Conservation (phyloP, 2,329 filamentous ascomycete species). For the Trichoderma guizhouense region DNA sequence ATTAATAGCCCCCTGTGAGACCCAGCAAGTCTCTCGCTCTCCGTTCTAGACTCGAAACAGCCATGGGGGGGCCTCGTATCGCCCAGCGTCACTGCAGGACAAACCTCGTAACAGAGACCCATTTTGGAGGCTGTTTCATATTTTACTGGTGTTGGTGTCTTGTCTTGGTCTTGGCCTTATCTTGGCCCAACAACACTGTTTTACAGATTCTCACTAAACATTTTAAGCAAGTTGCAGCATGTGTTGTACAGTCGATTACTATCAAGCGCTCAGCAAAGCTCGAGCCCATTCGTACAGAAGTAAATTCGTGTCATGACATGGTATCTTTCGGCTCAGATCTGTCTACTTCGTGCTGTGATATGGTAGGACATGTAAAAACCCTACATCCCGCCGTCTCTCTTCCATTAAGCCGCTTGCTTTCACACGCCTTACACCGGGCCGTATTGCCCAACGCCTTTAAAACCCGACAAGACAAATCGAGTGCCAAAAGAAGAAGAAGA, state of each 20-base stretch:
- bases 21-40: neutral
- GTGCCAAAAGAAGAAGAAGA: neutral
- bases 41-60: constrained; percentile 13
- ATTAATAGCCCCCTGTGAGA: constrained; percentile 8
- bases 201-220: too few species aligned
- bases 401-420: constrained; percentile 5
- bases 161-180: neutral
- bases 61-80: constrained; percentile 8
- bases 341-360: constrained; percentile 9
- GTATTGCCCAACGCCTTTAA: constrained; percentile 11
- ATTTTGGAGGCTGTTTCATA: neutral
- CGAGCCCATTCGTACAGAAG: neutral
- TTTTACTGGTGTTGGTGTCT: neutral
- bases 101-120: neutral
- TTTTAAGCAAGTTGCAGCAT: neutral
- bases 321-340: constrained; percentile 14
- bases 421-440: constrained; percentile 10
- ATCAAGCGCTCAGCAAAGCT: neutral
- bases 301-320: constrained; percentile 8
- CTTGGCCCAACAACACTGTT: neutral
- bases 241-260: constrained; percentile 2
- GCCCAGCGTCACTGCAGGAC: neutral
- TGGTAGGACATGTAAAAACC: neutral
- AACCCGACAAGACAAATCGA: constrained; percentile 9
- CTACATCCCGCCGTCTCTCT: neutral